Evolutionary conservation across 208 protist genomes (phyloP), one percentile per base, ranked within the genome.

Genomic region (Naegleria gruberi): DNA sequence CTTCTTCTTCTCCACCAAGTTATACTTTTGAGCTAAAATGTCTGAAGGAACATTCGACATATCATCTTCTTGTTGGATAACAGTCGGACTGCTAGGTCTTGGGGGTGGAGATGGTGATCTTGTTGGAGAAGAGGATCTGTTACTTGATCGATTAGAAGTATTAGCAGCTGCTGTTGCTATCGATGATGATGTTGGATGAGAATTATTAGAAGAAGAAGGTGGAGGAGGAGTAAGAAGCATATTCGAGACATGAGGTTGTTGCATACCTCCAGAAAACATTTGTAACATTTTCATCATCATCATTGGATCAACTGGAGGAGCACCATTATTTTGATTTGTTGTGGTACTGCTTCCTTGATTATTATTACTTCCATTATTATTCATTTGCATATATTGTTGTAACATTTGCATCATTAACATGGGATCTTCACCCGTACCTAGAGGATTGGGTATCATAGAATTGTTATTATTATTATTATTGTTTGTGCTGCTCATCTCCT

Each of bases 321-420:
- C 34, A 19, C 26, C 4, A 77, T 0, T 37, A 77, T 77, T 77
- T 77, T 30, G 65, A 37, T 30, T 30, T 6, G 30, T 19, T 37
- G 19, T 77, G 65, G 65, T 7, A 12, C 7, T 51, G 46, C n/a
- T n/a, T n/a, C n/a, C n/a, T n/a, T n/a, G n/a, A n/a, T n/a, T n/a
- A n/a, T n/a, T n/a, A n/a, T n/a, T n/a, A n/a, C n/a, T n/a, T n/a
- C n/a, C n/a, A n/a, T 51, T 51, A 77, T 77, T 77, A 77, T 77
- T 77, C 65, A 77, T 37, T 77, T 77, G 65, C 65, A 77, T 77
- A 77, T 26, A 77, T 77, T 77, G 65, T 26, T 77, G 65, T 77
- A 77, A 37, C 65, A 77, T 77, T 77, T 77, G 17, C 65, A 77
- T 77, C 65, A 77, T 77, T 26, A 77, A 7, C 65, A 77, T 77